Percentiles rank a stretch among this genome's conserved stretches.
These are phyloP conservation scores for Phaseolus coccineus DNA, from an alignment of 331 rosid species.

Conservation along the genomic window DNA sequence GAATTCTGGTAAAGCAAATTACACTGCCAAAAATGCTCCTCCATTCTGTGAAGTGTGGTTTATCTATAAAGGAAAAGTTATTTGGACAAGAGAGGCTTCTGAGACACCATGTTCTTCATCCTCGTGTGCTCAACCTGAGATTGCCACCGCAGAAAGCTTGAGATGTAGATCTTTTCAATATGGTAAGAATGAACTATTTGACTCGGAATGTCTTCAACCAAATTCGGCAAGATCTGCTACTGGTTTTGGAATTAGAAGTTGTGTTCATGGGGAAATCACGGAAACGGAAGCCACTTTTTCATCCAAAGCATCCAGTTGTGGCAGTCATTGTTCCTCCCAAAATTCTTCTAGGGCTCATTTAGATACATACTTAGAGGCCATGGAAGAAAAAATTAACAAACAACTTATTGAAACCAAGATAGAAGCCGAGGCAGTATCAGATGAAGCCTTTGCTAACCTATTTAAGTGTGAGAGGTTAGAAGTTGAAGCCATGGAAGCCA, in stretches of 20 bases:
- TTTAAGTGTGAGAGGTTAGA: conserved; percentile 60
- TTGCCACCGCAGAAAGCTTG: conserved; percentile 45
- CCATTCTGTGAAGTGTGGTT: conserved; percentile 84
- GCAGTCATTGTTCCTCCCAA: conserved; percentile 54
- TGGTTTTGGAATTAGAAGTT: conserved; percentile 43
- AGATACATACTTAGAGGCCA: conserved; percentile 53
- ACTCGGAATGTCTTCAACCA: conserved; percentile 47
- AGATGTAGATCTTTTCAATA: conserved; percentile 54
- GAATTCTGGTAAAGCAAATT: conserved; percentile 74
- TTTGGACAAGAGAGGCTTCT: conserved; percentile 84
- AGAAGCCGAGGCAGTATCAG: conserved; percentile 61
- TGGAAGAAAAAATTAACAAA: conserved; percentile 53
- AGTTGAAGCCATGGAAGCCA: conserved; percentile 63
- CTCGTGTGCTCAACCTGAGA: conserved; percentile 53
- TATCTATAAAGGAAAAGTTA: conserved; percentile 74
- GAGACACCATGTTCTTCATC: conserved; percentile 57
- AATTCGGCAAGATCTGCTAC: conserved; percentile 49
- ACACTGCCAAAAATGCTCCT: conserved; percentile 75
- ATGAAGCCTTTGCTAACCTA: conserved; percentile 52
- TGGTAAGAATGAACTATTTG: conserved; percentile 41
- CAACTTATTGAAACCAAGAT: conserved; percentile 55
- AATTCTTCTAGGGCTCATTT: conserved; percentile 49
- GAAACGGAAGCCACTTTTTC: conserved; percentile 44
- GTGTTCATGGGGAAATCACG: conserved; percentile 45
- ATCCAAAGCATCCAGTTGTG: conserved; percentile 50